Evolutionary conservation across 345 rosid genomes (phyloP).

Genomic region (Populus tremula): DNA sequence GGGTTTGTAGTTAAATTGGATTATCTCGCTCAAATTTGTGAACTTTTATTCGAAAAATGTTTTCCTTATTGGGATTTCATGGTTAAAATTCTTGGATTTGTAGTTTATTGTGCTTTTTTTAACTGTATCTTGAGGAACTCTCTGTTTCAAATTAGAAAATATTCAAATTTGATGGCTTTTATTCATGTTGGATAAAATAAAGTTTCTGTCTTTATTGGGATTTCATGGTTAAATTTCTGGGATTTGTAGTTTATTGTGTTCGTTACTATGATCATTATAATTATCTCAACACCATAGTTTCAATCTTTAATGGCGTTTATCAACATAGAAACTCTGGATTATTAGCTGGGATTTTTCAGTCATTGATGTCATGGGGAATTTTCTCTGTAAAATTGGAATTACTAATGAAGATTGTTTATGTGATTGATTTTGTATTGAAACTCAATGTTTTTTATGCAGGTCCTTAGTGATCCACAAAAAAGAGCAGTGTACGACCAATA

Average conservation of each 20-base stretch:
- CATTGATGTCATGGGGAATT: background rate
- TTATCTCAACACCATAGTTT: too few species aligned
- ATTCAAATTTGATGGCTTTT: background rate
- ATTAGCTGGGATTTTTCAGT: background rate
- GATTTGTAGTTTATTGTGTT: background rate
- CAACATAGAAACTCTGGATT: background rate
- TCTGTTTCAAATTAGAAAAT: background rate
- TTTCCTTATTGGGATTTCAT: background rate
- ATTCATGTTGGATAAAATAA: background rate
- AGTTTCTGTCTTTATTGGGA: background rate
- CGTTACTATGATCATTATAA: too few species aligned
- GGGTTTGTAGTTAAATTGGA: background rate
- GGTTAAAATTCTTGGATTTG: background rate
- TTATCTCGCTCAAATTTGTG: background rate
- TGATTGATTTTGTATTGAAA: background rate
- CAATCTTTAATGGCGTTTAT: too few species aligned
- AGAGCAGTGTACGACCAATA: conserved; percentile 29
- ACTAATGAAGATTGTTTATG: background rate
- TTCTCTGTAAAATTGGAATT: background rate
- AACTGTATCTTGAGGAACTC: background rate
- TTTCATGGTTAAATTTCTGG: background rate
- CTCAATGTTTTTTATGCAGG: conserved; percentile 10
- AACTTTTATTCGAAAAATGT: background rate
- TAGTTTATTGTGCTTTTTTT: background rate
- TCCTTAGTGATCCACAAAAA: conserved; percentile 27